These are phyloP conservation scores for Phialocephala subalpina DNA, from an alignment of 2,329 filamentous ascomycete species.

Conservation along the genomic window DNA sequence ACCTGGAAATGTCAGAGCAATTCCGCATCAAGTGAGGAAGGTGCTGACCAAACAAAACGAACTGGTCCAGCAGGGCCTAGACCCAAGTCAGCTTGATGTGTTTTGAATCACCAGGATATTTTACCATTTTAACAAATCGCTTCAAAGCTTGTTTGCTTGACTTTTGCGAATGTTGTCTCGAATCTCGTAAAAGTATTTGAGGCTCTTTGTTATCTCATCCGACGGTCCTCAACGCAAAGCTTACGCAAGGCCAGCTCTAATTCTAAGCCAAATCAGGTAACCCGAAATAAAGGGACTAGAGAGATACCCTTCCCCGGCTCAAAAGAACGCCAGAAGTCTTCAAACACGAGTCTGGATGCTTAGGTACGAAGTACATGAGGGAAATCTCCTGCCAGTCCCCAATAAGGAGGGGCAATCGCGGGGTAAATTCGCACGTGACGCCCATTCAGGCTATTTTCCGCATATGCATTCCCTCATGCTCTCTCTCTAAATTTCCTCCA, in stretches of 20 bases:
- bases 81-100: neutral
- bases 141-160: neutral
- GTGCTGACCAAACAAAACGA: constrained; percentile 34
- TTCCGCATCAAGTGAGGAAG: neutral
- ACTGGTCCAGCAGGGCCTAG: constrained; percentile 29
- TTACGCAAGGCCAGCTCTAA: too few relatives aligned
- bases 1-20: constrained; percentile 23
- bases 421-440: constrained; percentile 14
- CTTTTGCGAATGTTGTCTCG: too few relatives aligned
- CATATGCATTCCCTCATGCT: constrained; percentile 9
- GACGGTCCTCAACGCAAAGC: too few relatives aligned
- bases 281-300: too few relatives aligned
- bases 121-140: neutral
- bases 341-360: neutral
- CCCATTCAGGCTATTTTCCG: constrained; percentile 12
- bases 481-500: constrained; percentile 11
- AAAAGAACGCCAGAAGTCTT: neutral
- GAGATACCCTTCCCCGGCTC: neutral
- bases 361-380: neutral
- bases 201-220: too few relatives aligned
- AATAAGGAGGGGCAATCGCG: constrained; percentile 12
- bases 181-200: too few relatives aligned
- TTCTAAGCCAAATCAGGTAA: too few relatives aligned
- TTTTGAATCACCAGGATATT: neutral
- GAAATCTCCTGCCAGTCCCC: neutral